These are phyloP conservation scores for Thraustochytrium sp. DNA, from an alignment of 352 stramenopile species.

Conservation along the genomic window DNA sequence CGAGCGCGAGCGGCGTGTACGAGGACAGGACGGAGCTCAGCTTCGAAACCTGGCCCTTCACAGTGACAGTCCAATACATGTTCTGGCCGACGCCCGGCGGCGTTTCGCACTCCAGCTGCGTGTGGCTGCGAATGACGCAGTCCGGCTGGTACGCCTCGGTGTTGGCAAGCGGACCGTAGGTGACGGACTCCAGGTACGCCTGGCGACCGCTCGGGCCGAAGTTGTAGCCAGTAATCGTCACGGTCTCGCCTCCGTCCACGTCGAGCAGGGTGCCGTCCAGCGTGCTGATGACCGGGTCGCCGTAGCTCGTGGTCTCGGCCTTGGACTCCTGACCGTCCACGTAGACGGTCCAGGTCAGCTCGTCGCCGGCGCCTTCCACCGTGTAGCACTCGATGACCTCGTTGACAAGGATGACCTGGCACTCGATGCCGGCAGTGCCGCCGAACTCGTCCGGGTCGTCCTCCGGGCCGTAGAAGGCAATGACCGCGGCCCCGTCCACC, in stretches of 20 bases:
- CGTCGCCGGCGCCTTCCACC: constrained; percentile 43
- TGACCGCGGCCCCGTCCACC: background rate
- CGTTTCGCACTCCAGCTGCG: constrained; percentile 31
- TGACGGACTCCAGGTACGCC: background rate
- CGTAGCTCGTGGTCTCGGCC: constrained; percentile 38
- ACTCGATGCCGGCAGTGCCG: background rate
- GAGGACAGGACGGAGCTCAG: background rate
- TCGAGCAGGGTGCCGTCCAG: background rate
- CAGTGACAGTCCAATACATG: constrained; percentile 22
- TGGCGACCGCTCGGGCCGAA: constrained; percentile 16
- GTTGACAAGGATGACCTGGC: background rate
- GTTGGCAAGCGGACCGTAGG: background rate
- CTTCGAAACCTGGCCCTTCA: constrained; percentile 41
- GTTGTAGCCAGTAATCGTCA: constrained; percentile 27
- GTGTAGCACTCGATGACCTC: constrained; percentile 36
- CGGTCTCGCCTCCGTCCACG: background rate
- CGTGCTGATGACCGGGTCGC: background rate
- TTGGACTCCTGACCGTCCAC: constrained; percentile 46
- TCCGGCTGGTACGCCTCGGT: background rate
- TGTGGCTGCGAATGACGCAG: constrained; percentile 16
- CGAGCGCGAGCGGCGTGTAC: background rate
- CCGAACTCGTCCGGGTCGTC: constrained; percentile 13
- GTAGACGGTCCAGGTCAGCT: constrained; percentile 45
- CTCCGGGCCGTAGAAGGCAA: constrained; percentile 29
- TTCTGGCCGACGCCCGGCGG: background rate